Evolutionary conservation across 345 rosid genomes (phyloP).

Genomic region (Eucalyptus globulus): DNA sequence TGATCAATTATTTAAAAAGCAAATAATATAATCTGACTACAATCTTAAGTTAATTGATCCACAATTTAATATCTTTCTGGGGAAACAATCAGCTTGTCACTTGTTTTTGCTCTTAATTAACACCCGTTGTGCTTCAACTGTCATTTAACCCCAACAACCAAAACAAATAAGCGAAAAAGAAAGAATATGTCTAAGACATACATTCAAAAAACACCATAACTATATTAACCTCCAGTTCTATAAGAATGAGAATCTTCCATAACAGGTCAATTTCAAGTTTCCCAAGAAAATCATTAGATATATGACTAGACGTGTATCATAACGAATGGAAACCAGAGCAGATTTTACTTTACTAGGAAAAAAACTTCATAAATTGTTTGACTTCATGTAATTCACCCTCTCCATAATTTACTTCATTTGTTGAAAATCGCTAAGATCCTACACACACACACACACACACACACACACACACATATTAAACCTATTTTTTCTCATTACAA

Average conservation of each 20-base stretch:
- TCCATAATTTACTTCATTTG: not conserved
- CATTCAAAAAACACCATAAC: not conserved
- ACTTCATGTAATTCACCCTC: not conserved
- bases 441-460: too few species aligned
- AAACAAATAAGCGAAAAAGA: not conserved
- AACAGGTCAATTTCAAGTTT: not conserved
- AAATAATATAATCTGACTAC: not conserved
- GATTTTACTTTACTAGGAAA: not conserved
- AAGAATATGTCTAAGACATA: not conserved
- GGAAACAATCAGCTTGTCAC: not conserved
- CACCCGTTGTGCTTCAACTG: not conserved
- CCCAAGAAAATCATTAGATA: not conserved
- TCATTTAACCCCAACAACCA: not conserved
- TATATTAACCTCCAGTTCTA: not conserved
- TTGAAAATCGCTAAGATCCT: not conserved
- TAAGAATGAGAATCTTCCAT: not conserved
- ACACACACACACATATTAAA: too few species aligned
- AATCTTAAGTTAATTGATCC: not conserved
- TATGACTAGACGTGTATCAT: not conserved
- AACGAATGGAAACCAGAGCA: not conserved
- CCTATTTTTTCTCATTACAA: not conserved
- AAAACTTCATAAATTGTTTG: not conserved
- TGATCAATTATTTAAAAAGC: not conserved
- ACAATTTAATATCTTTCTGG: not conserved
- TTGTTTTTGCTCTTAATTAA: not conserved